phyloP scores from a whole-genome alignment of 2,329 filamentous ascomycete species.

The Claviceps maximensis region DNA sequence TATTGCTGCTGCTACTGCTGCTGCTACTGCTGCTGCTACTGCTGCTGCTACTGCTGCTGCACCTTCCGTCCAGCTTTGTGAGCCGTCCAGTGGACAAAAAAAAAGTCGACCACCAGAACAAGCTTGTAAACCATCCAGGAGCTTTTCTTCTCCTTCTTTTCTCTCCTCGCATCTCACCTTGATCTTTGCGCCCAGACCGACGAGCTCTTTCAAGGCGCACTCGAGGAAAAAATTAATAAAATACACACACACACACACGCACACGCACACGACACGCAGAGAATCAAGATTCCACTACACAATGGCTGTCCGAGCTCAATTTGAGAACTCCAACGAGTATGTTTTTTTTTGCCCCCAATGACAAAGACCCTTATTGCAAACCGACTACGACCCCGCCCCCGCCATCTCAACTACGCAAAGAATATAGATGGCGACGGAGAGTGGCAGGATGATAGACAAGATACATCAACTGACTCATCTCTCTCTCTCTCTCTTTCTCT shows the following conservation, averaged over 20 bases:
- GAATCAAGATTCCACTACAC: conserved; percentile 11
- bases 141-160: neutral
- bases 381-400: conserved; percentile 13
- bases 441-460: neutral
- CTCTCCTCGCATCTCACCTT: neutral
- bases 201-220: neutral
- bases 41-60: neutral
- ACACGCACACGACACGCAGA: no score
- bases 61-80: neutral
- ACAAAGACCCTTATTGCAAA: neutral
- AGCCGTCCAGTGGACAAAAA: neutral
- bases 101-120: conserved; percentile 1
- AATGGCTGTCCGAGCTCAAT: conserved; percentile 61
- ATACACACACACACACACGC: no score
- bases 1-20: no score
- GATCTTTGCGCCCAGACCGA: neutral
- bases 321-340: conserved; percentile 87
- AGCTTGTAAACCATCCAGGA: neutral
- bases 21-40: neutral
- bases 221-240: neutral
- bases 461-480: neutral
- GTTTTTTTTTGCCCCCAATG: conserved; percentile 19
- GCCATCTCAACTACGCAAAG: conserved; percentile 6
- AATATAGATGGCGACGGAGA: neutral
- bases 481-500: no score